phyloP scores from a whole-genome alignment of 305 asterid species.

The Plantago rigida region DNA sequence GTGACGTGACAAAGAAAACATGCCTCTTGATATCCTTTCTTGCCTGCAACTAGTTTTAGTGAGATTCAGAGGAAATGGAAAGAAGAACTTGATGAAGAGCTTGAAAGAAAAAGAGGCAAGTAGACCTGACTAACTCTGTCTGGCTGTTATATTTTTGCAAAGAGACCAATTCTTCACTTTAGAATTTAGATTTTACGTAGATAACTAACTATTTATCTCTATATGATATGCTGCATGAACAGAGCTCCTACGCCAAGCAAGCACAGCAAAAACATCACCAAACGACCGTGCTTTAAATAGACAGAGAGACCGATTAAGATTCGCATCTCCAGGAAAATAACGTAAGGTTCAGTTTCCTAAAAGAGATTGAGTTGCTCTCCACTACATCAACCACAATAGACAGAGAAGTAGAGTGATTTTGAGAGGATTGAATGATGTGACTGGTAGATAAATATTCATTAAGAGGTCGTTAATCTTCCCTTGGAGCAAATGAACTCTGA shows the following conservation, averaged over 20 bases:
- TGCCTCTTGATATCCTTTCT: constrained; percentile 1
- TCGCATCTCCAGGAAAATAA: constrained; percentile 38
- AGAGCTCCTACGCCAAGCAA: constrained; percentile 62
- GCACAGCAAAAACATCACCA: constrained; percentile 53
- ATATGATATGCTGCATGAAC: constrained; percentile 16
- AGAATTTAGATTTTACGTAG: background rate
- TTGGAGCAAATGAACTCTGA: constrained; percentile 17
- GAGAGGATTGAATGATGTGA: constrained; percentile 1
- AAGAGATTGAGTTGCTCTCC: too few relatives aligned
- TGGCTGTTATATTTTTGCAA: background rate
- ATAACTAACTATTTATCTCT: background rate
- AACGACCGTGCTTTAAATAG: constrained; percentile 45
- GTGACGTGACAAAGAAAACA: background rate
- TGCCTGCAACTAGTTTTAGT: constrained; percentile 27
- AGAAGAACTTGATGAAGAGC: constrained; percentile 90
- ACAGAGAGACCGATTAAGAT: constrained; percentile 43
- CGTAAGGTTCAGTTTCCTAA: constrained; percentile 18
- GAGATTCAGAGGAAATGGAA: constrained; percentile 87
- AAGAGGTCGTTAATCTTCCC: constrained; percentile 13
- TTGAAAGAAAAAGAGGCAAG: constrained; percentile 78
- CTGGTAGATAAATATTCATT: background rate
- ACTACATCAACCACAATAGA: background rate
- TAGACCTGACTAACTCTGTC: constrained; percentile 1
- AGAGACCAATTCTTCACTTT: background rate
- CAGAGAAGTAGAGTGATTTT: background rate